Percentiles rank a stretch among this genome's conserved stretches.
Evolutionary conservation across 2,329 filamentous ascomycete genomes (phyloP).

Genomic region (Dothistroma septosporum): DNA sequence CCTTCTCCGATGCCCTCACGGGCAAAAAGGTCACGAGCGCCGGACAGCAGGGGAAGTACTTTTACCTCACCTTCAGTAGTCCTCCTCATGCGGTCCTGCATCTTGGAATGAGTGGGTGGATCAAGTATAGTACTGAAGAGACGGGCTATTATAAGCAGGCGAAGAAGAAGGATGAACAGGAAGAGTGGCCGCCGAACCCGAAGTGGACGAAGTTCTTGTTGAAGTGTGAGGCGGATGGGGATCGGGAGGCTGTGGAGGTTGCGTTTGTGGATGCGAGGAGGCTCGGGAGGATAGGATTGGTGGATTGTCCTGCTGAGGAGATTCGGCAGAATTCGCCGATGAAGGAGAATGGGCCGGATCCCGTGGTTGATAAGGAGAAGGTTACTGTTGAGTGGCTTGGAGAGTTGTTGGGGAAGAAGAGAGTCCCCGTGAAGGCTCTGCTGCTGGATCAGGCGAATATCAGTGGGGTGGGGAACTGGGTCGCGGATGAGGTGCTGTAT

Average conservation of each 20-base stretch:
- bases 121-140: constrained; percentile 75
- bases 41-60: constrained; percentile 93
- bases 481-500: constrained; percentile 90
- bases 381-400: constrained; percentile 73
- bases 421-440: constrained; percentile 83
- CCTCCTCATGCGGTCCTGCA: constrained; percentile 71
- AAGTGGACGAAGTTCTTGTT: constrained; percentile 84
- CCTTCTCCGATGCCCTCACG: constrained; percentile 68
- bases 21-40: constrained; percentile 69
- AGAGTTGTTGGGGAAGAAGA: constrained; percentile 68
- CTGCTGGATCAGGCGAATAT: constrained; percentile 84
- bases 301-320: constrained; percentile 71
- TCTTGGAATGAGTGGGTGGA: constrained; percentile 64
- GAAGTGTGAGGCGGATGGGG: constrained; percentile 45
- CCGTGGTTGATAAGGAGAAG: constrained; percentile 72
- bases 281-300: constrained; percentile 72
- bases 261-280: constrained; percentile 83
- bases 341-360: constrained; percentile 90
- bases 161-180: constrained; percentile 48
- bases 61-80: constrained; percentile 76
- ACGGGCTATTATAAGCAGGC: constrained; percentile 73
- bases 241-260: constrained; percentile 52
- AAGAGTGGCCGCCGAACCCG: constrained; percentile 78
- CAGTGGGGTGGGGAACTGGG: constrained; percentile 95
- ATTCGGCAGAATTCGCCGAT: constrained; percentile 75